Percentiles rank a stretch among this genome's conserved stretches.
Conservation (phyloP, 1,284 basidiomycete species). For the Rhodofomes roseus region DNA sequence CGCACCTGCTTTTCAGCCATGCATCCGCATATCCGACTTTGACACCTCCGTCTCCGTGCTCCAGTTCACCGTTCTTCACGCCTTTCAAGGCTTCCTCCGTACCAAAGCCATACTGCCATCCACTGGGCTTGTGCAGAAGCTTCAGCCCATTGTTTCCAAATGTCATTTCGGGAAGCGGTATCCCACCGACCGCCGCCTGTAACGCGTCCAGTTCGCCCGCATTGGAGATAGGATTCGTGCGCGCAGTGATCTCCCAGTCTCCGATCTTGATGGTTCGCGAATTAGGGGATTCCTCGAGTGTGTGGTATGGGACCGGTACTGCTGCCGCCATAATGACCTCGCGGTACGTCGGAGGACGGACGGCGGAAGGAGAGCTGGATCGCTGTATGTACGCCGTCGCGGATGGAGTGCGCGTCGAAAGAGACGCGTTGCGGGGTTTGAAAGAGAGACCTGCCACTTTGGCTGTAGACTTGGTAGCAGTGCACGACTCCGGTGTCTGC, state of each 20-base stretch:
- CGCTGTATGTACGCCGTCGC: slow-evolving; percentile 8
- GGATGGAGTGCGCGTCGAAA: slow-evolving; percentile 10
- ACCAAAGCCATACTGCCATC: slow-evolving; percentile 68
- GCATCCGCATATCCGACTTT: slow-evolving; percentile 93
- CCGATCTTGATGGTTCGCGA: slow-evolving; percentile 61
- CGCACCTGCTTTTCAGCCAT: slow-evolving; percentile 86
- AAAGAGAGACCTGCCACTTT: not conserved
- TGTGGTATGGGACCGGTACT: slow-evolving; percentile 54
- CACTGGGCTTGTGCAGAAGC: slow-evolving; percentile 58
- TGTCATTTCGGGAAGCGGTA: slow-evolving; percentile 96
- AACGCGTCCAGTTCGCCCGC: slow-evolving; percentile 70
- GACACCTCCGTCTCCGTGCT: slow-evolving; percentile 81
- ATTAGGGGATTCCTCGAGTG: slow-evolving; percentile 60
- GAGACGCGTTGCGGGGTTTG: slow-evolving; percentile 20
- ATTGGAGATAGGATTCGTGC: slow-evolving; percentile 73
- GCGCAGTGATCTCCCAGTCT: slow-evolving; percentile 63
- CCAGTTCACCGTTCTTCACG: slow-evolving; percentile 78
- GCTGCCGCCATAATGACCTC: slow-evolving; percentile 36
- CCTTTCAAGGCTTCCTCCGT: slow-evolving; percentile 66
- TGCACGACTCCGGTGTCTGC: not conserved
- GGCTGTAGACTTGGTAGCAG: too few relatives aligned
- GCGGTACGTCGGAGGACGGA: slow-evolving; percentile 13
- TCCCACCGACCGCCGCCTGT: slow-evolving; percentile 52
- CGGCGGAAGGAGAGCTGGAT: slow-evolving; percentile 3
- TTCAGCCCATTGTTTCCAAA: slow-evolving; percentile 85